Evolutionary conservation across 78 protist species (phyloP), one percentile per base, ranked within the genome.

Genomic region (Chrysochromulina parva): DNA sequence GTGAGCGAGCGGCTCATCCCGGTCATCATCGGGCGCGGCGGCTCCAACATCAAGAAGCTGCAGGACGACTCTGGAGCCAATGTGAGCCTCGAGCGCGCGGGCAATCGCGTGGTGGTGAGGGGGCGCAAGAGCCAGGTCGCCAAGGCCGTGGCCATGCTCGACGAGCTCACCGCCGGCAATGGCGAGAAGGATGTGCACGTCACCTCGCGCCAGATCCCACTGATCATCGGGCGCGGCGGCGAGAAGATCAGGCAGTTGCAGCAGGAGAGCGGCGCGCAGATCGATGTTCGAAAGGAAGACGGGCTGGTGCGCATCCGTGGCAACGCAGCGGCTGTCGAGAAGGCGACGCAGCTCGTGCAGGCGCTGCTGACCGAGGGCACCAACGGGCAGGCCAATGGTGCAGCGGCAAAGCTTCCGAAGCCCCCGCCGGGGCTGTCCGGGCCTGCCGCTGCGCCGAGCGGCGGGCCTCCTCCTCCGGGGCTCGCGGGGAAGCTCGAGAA

Each of bases 201-300:
- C n/a, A 20, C 71, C n/a, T 20, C 9, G 71, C 71, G 71, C 9
- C 71, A 65, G 71, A 19, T 65, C 28, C 26, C 71, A 19, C 71
- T 20, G 28, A 19, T 65, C 71, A 65, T 65, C 71, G 71, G 71
- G n/a, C 71, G 71, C 71, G 71, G 71, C 71, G 71, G 71, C 71
- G 71, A 9, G 28, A 65, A 9, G 28, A 65, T 65, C 71, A 65
- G 17, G 71, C 16, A 20, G 28, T 20, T 65, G 62, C 62, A 67
- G 76, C 7, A 28, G 20, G 76, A 67, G 24, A 26, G 48, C n/a
- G 76, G 76, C 76, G 76, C 76, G 20, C 20, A 2, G 11, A 4
- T 67, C 48, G 14, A 17, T 16, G 48, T 67, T 13, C 13, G 13
- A 28, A 67, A 67, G 76, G 76, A 67, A 1, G 76, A 67, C 22